Conservation (phyloP, 805 yeast species). For the Candida corydali region DNA sequence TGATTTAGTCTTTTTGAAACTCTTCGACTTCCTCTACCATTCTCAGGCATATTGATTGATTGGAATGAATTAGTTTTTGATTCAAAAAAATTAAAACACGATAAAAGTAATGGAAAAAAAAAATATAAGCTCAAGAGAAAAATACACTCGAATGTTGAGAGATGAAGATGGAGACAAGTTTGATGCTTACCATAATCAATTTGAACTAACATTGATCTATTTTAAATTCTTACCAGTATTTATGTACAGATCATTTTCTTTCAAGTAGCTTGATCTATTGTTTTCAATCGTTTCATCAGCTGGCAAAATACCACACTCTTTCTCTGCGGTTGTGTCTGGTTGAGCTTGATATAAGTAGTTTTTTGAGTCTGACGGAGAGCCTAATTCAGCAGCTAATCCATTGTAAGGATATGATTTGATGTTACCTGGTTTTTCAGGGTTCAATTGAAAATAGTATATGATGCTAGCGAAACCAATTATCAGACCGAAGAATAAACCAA, state of each 20-base stretch:
- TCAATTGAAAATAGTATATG: slow-evolving; percentile 44
- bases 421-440: slow-evolving; percentile 65
- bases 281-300: slow-evolving; percentile 24
- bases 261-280: slow-evolving; percentile 28
- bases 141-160: too few relatives aligned
- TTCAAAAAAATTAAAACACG: not conserved
- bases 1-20: slow-evolving; percentile 5
- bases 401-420: slow-evolving; percentile 72
- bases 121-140: too few relatives aligned
- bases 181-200: too few relatives aligned
- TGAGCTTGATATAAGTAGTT: slow-evolving; percentile 39
- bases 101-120: not conserved
- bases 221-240: too few relatives aligned
- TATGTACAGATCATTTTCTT: slow-evolving; percentile 35
- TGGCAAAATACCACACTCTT: slow-evolving; percentile 33
- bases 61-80: not conserved
- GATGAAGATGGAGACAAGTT: too few relatives aligned
- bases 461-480: slow-evolving; percentile 42
- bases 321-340: slow-evolving; percentile 36
- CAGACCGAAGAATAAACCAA: slow-evolving; percentile 44
- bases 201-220: too few relatives aligned
- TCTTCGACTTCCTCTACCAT: slow-evolving; percentile 2
- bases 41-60: slow-evolving; percentile 1
- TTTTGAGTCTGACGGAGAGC: slow-evolving; percentile 51
- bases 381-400: slow-evolving; percentile 72